Conservation (phyloP, 345 rosid species). For the Pugionium cornutum region DNA sequence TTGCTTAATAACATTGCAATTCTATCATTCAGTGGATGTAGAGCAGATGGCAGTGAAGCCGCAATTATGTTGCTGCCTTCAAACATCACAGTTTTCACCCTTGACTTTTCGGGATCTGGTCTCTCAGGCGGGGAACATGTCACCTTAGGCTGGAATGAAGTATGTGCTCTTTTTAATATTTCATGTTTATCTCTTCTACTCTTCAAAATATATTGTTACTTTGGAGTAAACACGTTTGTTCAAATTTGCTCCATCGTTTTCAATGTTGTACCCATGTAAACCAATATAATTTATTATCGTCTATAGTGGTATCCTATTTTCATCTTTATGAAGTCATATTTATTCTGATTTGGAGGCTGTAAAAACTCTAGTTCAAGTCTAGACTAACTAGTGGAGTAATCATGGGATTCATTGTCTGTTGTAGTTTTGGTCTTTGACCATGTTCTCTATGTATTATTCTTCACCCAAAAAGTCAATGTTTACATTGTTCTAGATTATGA, state of each 20-base stretch:
- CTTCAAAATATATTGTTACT: constrained; percentile 4
- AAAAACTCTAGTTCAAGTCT: constrained; percentile 14
- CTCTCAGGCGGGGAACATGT: constrained; percentile 87
- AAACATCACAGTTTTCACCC: constrained; percentile 83
- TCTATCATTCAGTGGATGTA: constrained; percentile 33
- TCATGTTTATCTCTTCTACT: neutral
- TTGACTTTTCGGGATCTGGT: constrained; percentile 96
- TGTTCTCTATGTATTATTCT: neutral
- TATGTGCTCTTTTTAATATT: constrained; percentile 43
- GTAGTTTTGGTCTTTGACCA: neutral
- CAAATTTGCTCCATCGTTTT: neutral
- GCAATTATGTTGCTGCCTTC: constrained; percentile 87
- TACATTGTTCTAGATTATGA: neutral
- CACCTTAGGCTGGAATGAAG: constrained; percentile 87
- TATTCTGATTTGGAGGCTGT: neutral
- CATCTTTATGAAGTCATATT: neutral
- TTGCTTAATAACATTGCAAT: neutral
- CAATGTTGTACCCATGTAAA: neutral
- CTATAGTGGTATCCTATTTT: neutral
- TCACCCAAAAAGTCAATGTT: neutral
- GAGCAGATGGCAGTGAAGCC: constrained; percentile 52
- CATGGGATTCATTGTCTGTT: neutral
- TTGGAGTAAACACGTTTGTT: neutral
- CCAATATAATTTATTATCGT: constrained; percentile 4
- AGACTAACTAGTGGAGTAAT: constrained; percentile 6